Conservation (phyloP, 441 rosid species). For the Dalechampia spathulata region DNA sequence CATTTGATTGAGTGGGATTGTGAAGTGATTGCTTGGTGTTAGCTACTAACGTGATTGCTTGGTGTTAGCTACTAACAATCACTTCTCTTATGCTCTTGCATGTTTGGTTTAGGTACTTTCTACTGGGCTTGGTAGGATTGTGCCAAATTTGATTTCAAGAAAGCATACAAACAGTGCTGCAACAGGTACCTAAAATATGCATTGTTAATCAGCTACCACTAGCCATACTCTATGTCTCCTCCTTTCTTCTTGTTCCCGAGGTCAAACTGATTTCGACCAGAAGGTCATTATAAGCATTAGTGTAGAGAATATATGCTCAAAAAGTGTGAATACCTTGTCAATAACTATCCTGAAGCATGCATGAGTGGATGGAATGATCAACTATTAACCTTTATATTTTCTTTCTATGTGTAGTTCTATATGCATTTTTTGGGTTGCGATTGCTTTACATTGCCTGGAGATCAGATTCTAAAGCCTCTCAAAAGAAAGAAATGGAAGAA, state of each 20-base stretch:
- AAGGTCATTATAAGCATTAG: not conserved
- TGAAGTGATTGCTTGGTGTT: not conserved
- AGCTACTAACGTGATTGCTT: slow-evolving; percentile 1
- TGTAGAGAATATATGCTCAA: not conserved
- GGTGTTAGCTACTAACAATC: slow-evolving; percentile 5
- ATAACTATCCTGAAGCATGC: not conserved
- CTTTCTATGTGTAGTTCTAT: slow-evolving; percentile 56
- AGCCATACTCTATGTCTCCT: not conserved
- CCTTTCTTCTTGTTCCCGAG: not conserved
- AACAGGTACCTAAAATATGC: slow-evolving; percentile 46
- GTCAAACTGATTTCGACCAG: not conserved
- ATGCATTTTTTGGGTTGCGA: slow-evolving; percentile 85
- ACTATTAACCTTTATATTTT: not conserved
- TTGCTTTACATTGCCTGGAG: slow-evolving; percentile 98
- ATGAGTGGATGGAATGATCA: not conserved
- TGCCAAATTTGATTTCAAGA: slow-evolving; percentile 95
- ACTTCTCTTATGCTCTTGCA: slow-evolving; percentile 15
- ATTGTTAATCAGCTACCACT: not conserved
- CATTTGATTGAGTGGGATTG: slow-evolving; percentile 7
- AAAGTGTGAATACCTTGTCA: not conserved
- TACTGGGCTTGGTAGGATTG: slow-evolving; percentile 97
- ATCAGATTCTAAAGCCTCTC: slow-evolving; percentile 83
- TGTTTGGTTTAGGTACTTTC: slow-evolving; percentile 68
- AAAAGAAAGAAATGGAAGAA: slow-evolving; percentile 97
- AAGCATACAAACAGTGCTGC: slow-evolving; percentile 99